Conservation (phyloP, 495 filamentous ascomycete genomes). For the Xylaria intraflava region DNA sequence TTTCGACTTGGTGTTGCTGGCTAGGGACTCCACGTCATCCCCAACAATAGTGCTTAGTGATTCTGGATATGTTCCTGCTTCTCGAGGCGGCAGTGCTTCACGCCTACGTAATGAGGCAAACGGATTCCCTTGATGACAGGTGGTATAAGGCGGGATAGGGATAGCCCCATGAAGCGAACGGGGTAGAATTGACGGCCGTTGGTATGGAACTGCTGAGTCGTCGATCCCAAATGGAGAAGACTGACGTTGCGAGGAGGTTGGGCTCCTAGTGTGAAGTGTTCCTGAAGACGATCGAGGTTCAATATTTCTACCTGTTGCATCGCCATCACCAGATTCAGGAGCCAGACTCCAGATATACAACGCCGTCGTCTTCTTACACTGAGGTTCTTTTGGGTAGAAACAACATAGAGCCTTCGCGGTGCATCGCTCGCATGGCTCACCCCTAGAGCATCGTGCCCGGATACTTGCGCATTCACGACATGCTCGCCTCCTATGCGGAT, state of each 20-base stretch:
- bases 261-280: background rate
- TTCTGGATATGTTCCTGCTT: background rate
- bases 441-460: conserved; percentile 51
- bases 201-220: background rate
- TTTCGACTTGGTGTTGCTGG: background rate
- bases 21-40: background rate
- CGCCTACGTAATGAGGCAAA: background rate
- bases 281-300: background rate
- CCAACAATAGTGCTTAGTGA: background rate
- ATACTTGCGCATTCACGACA: conserved; percentile 51
- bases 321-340: background rate
- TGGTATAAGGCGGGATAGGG: background rate
- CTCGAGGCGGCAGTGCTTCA: background rate
- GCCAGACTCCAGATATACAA: background rate
- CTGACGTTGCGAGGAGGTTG: background rate
- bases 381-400: conserved; percentile 35
- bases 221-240: background rate
- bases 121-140: background rate
- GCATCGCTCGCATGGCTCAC: conserved; percentile 47
- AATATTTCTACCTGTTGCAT: background rate
- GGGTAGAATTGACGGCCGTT: background rate
- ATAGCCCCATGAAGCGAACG: background rate
- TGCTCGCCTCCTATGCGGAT: conserved; percentile 46
- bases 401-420: conserved; percentile 46
- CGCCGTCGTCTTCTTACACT: background rate